phyloP scores from a whole-genome alignment of 2,329 filamentous ascomycete genomes.

The Paraphoma chrysanthemicola region DNA sequence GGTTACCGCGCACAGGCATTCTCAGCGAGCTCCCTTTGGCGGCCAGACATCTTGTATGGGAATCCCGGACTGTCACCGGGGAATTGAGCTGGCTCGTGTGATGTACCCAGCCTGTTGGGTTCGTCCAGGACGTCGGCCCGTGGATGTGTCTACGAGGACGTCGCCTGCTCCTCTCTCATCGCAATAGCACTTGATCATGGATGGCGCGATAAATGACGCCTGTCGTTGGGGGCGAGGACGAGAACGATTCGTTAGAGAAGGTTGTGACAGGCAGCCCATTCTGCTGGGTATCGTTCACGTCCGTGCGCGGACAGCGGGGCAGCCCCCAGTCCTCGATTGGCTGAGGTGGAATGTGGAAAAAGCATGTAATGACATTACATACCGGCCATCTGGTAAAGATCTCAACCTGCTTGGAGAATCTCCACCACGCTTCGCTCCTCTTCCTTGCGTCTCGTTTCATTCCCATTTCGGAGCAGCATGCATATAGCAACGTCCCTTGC shows the following conservation, averaged over 20 bases:
- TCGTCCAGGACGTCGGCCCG: background rate
- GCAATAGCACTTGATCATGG: too few species aligned
- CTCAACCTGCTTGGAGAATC: slow-evolving; percentile 11
- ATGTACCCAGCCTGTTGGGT: slow-evolving; percentile 5
- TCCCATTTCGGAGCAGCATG: slow-evolving; percentile 11
- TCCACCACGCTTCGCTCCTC: slow-evolving; percentile 4
- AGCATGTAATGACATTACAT: background rate
- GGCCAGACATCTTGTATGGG: slow-evolving; percentile 24
- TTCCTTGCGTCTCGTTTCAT: slow-evolving; percentile 1
- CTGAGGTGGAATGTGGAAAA: too few species aligned
- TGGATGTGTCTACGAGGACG: too few species aligned
- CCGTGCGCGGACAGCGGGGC: too few species aligned
- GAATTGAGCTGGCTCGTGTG: slow-evolving; percentile 5
- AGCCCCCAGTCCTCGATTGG: too few species aligned
- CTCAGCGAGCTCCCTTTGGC: slow-evolving; percentile 6
- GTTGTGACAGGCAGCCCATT: too few species aligned
- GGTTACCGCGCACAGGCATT: slow-evolving; percentile 11
- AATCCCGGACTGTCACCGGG: slow-evolving; percentile 26
- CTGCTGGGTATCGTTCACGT: too few species aligned
- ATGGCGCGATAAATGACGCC: too few species aligned
- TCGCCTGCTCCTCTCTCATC: too few species aligned
- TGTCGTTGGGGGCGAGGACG: too few species aligned
- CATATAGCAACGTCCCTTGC: slow-evolving; percentile 22
- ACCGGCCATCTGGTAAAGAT: slow-evolving; percentile 15
- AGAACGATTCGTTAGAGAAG: too few species aligned